Percentiles rank a stretch among this genome's conserved stretches.
Conservation (phyloP, 129 eudicot genomes). For the Kitagawia praeruptora region DNA sequence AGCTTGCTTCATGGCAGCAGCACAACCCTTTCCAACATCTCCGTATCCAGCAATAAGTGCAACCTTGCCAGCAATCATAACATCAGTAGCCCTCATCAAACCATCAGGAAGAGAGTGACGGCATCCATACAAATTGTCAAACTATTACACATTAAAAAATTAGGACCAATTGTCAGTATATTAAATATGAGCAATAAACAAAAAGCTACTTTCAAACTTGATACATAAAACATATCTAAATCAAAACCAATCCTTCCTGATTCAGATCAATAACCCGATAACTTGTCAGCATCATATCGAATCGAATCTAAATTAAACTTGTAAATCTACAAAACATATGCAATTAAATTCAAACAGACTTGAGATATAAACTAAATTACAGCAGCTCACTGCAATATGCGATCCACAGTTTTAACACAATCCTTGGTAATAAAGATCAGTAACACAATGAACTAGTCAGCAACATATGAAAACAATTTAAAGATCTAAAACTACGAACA, state of each 20-base stretch:
- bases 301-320: background rate
- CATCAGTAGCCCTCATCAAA: slow-evolving; percentile 48
- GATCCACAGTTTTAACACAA: no score
- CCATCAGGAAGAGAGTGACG: slow-evolving; percentile 52
- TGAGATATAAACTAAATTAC: background rate
- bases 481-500: background rate
- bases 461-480: background rate
- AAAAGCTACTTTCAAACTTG: background rate
- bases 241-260: background rate
- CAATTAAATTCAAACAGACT: background rate
- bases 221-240: background rate
- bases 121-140: slow-evolving; percentile 28
- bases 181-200: background rate
- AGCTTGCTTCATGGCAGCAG: slow-evolving; percentile 26
- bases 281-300: background rate
- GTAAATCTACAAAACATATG: background rate
- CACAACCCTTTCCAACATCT: slow-evolving; percentile 26
- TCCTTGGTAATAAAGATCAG: background rate
- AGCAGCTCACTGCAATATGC: no score
- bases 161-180: background rate
- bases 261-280: background rate
- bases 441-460: background rate
- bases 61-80: slow-evolving; percentile 38
- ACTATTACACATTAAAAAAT: background rate
- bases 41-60: slow-evolving; percentile 20